Base-by-base conservation (phyloP, 331 rosid genomes). In the Rhamnella rubrinervis region DNA sequence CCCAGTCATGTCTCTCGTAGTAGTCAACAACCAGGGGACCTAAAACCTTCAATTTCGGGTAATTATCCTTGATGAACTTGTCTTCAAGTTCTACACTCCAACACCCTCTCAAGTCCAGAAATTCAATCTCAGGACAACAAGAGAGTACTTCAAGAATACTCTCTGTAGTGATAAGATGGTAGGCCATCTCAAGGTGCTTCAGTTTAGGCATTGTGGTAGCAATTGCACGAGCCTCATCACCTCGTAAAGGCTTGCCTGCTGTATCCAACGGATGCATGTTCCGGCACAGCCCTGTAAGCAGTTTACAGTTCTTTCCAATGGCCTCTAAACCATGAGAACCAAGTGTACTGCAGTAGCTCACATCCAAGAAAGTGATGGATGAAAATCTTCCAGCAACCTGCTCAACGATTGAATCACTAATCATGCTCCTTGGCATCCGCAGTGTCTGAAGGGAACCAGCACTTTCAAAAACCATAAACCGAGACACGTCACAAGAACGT, bases 191-290 rank as follows among this genome's bases (percentile, higher is more conserved):
- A 6, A 93, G 95, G 75, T 88, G 98, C 80, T 87, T 81, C 55
- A 93, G 97, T 67, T 85, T 89, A 1, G 96, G 96, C 98, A 93
- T 93, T 35, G 98, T 93, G 68, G 95, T 67, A 65, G 97, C 92
- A 63, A 93, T 87, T 26, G 95, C 95, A 39, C 59, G 61, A 20
- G 89, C 98, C 77, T 93, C 98, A 19, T 93, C 97, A 9, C 89
- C 95, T 70, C 78, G 76, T 20, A 68, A 63, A 2, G 89, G 91
- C 81, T 84, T 87, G 18, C 91, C 93, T 0, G 96, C 88, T 0
- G 98, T 87, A n/a, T 84, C 89, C 56, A 85, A 51, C 0, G 93
- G 98, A 59, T 93, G 95, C 93, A 84, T 84, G 80, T 93, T 89
- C 72, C 98, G 80, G 52, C 97, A 93, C 60, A 93, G 65, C 50